Evolutionary conservation across 1,284 basidiomycete genomes (phyloP), one percentile per base, ranked within the genome.

Genomic region (Sphagnurus paluster): DNA sequence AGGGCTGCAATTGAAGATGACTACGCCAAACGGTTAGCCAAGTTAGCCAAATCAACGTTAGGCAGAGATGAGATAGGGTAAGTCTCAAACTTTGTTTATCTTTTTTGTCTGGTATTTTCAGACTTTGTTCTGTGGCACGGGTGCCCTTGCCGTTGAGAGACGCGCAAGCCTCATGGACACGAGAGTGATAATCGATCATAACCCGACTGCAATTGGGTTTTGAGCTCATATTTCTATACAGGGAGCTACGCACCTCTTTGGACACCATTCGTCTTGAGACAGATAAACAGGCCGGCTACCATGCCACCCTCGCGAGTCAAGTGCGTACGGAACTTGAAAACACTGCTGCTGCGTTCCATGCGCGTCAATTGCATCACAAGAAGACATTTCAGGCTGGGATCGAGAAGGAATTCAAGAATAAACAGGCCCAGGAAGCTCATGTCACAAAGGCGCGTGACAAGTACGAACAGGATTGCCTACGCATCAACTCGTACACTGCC

Each of bases 401-500:
- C 57, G 94, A 98, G 66, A 93, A 93, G 66, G 77, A 87, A 57
- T 93, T 84, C 76, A 93, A 92, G 67, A 80, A 80, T 42, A 94
- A 95, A 63, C 84, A 88, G 58, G 77, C 82, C 5, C 90, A 93
- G 57, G 91, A 95, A 59, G 74, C 76, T 16, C 85, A 93, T 56
- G 92, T 94, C 25, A 75, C 76, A 54, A 93, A 93, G 67, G 91
- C 96, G 1, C 83, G 91, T 53, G 93, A 97, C 64, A 92, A 94
- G 63, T 99, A 98, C 70, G 93, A 98, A 66, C 76, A 80, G 44
- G 94, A 98, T 62, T 98, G 95, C 66, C 77, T 97, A 52, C 84
- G 88, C 52, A 95, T 98, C 76, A 98, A 98, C 65, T 89, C 92
- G 6, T 95, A 90, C 65, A 96, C 94, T 3, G 96, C 96, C 1